These are phyloP conservation scores for Geranium brycei DNA, from an alignment of 345 rosid species.

Conservation along the genomic window DNA sequence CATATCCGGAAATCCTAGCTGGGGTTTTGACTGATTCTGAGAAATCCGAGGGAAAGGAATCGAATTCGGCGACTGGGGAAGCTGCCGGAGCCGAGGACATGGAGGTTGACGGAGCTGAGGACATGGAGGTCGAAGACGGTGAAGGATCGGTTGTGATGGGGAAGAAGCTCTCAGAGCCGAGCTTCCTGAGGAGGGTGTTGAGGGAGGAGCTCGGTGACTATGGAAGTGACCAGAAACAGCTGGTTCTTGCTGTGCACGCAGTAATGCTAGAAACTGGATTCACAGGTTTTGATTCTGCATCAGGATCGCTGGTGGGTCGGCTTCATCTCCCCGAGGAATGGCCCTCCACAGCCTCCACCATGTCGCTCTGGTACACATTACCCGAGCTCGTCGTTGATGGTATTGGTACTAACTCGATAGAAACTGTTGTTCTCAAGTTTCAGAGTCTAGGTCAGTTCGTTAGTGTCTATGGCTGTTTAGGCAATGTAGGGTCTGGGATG, in stretches of 20 bases:
- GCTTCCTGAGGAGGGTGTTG: slow-evolving; percentile 45
- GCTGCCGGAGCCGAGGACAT: not conserved
- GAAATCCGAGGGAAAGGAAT: not conserved
- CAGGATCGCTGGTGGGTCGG: slow-evolving; percentile 25
- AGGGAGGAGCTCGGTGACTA: slow-evolving; percentile 33
- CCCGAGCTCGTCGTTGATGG: slow-evolving; percentile 27
- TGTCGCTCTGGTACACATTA: slow-evolving; percentile 44
- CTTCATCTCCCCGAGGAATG: slow-evolving; percentile 32
- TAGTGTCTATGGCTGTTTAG: slow-evolving; percentile 42
- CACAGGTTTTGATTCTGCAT: slow-evolving; percentile 25
- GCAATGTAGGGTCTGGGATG: slow-evolving; percentile 16
- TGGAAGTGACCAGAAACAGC: slow-evolving; percentile 23
- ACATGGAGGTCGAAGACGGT: slow-evolving; percentile 19
- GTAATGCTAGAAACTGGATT: slow-evolving; percentile 67
- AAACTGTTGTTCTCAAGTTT: slow-evolving; percentile 34
- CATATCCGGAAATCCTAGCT: slow-evolving; percentile 4
- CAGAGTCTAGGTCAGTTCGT: slow-evolving; percentile 33
- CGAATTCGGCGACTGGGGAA: not conserved
- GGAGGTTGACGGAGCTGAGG: slow-evolving; percentile 1
- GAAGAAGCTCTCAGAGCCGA: slow-evolving; percentile 36
- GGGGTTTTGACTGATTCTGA: slow-evolving; percentile 3
- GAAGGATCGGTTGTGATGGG: slow-evolving; percentile 6
- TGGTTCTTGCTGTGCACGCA: slow-evolving; percentile 53
- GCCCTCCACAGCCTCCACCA: slow-evolving; percentile 16
- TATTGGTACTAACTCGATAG: slow-evolving; percentile 4